These are phyloP conservation scores for Pisolithus albus DNA, from an alignment of 768 basidiomycete genomes.

Conservation along the genomic window DNA sequence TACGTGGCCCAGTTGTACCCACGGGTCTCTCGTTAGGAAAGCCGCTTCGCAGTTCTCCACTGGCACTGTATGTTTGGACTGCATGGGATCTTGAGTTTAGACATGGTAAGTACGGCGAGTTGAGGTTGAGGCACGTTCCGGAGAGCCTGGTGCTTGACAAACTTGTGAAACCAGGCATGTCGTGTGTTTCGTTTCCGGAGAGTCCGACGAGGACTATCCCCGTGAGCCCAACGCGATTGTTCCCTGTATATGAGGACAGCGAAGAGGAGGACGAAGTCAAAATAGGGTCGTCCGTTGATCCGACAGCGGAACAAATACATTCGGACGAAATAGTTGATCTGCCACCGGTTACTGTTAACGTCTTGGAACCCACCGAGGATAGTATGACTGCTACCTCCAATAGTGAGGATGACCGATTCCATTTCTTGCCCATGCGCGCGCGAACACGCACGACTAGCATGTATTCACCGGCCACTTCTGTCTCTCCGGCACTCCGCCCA, in stretches of 20 bases:
- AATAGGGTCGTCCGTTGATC: neutral
- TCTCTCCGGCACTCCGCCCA: slow-evolving; percentile 18
- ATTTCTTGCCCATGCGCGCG: slow-evolving; percentile 11
- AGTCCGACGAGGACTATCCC: slow-evolving; percentile 7
- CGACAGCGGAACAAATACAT: neutral
- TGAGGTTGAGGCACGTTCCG: slow-evolving; percentile 9
- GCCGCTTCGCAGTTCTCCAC: slow-evolving; percentile 46
- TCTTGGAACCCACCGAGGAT: slow-evolving; percentile 3
- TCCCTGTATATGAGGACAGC: slow-evolving; percentile 28
- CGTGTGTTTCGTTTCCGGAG: slow-evolving; percentile 5
- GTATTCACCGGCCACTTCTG: slow-evolving; percentile 9
- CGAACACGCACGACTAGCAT: slow-evolving; percentile 28
- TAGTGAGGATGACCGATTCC: slow-evolving; percentile 20
- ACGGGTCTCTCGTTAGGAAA: slow-evolving; percentile 41
- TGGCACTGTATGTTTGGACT: slow-evolving; percentile 35
- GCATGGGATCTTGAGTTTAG: slow-evolving; percentile 29
- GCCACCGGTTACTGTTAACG: neutral
- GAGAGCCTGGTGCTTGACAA: slow-evolving; percentile 13
- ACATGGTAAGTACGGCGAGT: slow-evolving; percentile 12
- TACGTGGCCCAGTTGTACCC: slow-evolving; percentile 20
- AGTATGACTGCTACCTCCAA: neutral
- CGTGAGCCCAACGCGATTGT: slow-evolving; percentile 15
- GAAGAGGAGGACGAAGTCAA: slow-evolving; percentile 25
- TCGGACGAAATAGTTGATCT: neutral
- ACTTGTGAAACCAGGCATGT: slow-evolving; percentile 7